These are phyloP conservation scores for Pittosporum tobira DNA, from an alignment of 129 eudicot genomes.

Conservation along the genomic window DNA sequence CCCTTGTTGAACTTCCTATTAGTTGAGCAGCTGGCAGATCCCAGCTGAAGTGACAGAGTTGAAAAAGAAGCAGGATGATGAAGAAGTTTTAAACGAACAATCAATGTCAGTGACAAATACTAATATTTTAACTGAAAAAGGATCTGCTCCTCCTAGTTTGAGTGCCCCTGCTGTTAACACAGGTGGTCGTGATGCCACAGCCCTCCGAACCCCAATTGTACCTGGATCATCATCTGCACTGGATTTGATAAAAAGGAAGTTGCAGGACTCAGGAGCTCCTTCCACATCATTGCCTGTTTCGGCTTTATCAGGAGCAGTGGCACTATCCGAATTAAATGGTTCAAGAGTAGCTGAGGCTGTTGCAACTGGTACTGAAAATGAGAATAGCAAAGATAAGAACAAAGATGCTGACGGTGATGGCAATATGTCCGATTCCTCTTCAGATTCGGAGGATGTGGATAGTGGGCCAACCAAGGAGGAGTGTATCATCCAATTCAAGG, in stretches of 20 bases:
- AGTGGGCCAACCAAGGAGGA: conserved; percentile 88
- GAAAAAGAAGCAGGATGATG: conserved; percentile 64
- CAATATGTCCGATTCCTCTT: conserved; percentile 66
- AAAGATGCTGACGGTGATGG: conserved; percentile 63
- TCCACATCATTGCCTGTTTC: conserved; percentile 38
- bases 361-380: conserved; percentile 51
- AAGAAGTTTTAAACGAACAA: conserved; percentile 54
- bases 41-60: conserved; percentile 75
- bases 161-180: conserved; percentile 85
- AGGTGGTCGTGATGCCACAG: conserved; percentile 91
- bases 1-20: conserved; percentile 15
- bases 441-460: conserved; percentile 93
- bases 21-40: conserved; percentile 98
- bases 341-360: conserved; percentile 39
- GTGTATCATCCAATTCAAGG: conserved; percentile 80
- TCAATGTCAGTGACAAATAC: conserved; percentile 39
- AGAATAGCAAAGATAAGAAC: conserved; percentile 57
- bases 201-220: conserved; percentile 32
- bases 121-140: conserved; percentile 44
- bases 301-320: conserved; percentile 27
- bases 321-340: conserved; percentile 62
- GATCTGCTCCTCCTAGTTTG: conserved; percentile 43
- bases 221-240: conserved; percentile 75
- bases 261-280: conserved; percentile 78
- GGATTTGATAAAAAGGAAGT: conserved; percentile 85